Evolutionary conservation across 2,329 filamentous ascomycete species (phyloP).

Genomic region (Trichoderma semiorbis): DNA sequence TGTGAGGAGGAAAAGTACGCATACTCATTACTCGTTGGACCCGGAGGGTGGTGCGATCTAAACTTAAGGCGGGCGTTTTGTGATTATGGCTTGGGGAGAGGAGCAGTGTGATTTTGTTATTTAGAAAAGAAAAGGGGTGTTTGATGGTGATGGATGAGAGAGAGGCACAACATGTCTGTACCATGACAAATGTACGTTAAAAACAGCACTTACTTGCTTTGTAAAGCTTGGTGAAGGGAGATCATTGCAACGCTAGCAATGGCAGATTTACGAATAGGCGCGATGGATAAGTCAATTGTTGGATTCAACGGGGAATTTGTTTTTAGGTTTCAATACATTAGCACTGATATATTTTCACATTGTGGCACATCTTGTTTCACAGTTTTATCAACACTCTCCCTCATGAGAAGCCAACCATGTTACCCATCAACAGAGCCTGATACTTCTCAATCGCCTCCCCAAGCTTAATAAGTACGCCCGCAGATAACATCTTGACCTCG

Average conservation of each 20-base stretch:
- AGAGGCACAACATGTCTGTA: neutral
- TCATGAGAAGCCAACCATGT: constrained; percentile 47
- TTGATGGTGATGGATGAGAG: neutral
- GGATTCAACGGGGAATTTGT: neutral
- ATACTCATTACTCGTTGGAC: constrained; percentile 23
- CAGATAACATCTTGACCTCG: constrained; percentile 73
- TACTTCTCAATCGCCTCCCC: constrained; percentile 81
- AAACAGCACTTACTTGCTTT: neutral
- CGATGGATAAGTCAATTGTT: neutral
- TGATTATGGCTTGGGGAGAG: neutral
- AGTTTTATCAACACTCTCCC: neutral
- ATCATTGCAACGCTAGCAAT: neutral
- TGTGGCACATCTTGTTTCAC: neutral
- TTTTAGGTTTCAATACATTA: neutral
- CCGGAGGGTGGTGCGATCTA: constrained; percentile 13
- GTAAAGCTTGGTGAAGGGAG: neutral
- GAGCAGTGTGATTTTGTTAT: neutral
- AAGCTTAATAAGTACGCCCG: constrained; percentile 72
- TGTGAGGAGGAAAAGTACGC: constrained; percentile 33
- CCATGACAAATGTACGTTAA: neutral
- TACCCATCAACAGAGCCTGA: constrained; percentile 71
- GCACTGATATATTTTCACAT: neutral
- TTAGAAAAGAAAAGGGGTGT: neutral
- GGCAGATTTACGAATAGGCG: neutral
- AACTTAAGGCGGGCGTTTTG: neutral